These are phyloP conservation scores for Diplocarpon rosae DNA, from an alignment of 2,329 filamentous ascomycete genomes.

Conservation along the genomic window DNA sequence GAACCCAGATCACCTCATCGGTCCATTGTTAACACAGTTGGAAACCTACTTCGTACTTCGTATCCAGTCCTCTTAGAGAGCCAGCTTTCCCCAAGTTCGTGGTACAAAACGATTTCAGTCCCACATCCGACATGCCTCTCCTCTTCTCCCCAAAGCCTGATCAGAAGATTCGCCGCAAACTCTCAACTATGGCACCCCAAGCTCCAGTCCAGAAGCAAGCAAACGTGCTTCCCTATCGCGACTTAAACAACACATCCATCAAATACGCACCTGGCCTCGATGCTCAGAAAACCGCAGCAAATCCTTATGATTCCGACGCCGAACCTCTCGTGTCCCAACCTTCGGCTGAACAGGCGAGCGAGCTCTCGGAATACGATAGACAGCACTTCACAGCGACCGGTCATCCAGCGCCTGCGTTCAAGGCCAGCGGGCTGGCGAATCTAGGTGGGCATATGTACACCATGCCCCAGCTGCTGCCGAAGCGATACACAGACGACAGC, in stretches of 20 bases:
- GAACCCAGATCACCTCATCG: too few species aligned
- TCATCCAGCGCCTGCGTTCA: constrained; percentile 16
- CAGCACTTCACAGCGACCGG: constrained; percentile 22
- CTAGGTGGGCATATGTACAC: constrained; percentile 14
- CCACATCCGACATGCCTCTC: neutral
- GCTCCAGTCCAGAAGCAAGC: neutral
- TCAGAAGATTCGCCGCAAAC: neutral
- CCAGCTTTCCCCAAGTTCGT: too few species aligned
- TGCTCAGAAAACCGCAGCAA: neutral
- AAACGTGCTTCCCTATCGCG: constrained; percentile 14
- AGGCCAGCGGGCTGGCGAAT: constrained; percentile 6
- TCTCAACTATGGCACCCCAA: constrained; percentile 2
- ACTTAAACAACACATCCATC: constrained; percentile 9
- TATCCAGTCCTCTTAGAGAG: too few species aligned
- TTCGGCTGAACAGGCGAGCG: neutral
- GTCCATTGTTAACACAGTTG: too few species aligned
- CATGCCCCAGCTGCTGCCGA: constrained; percentile 19
- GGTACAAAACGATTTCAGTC: too few species aligned
- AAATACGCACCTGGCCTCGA: constrained; percentile 4
- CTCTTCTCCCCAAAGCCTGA: neutral
- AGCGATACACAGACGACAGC: constrained; percentile 23
- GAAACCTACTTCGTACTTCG: too few species aligned
- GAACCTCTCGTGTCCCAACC: constrained; percentile 16
- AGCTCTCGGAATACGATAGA: constrained; percentile 7
- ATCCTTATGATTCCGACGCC: constrained; percentile 18